Conservation (phyloP, 345 rosid species). For the Luvunga scandens region DNA sequence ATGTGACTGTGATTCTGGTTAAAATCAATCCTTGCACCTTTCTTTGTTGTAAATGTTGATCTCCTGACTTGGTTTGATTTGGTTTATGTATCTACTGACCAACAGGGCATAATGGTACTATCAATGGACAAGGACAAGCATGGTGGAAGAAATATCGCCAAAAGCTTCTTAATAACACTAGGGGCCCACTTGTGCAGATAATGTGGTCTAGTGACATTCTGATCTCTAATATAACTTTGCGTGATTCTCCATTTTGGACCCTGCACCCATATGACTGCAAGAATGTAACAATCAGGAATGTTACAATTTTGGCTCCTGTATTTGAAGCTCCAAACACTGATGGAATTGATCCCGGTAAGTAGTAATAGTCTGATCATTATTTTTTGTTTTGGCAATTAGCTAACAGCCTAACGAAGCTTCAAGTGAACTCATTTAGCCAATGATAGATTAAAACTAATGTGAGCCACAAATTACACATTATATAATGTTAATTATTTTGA, state of each 20-base stretch:
- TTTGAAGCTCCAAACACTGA: constrained; percentile 91
- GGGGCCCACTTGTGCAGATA: constrained; percentile 94
- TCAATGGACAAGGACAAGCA: constrained; percentile 90
- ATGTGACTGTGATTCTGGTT: neutral
- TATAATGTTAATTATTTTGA: neutral
- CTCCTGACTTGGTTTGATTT: constrained; percentile 1
- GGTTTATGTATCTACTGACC: constrained; percentile 5
- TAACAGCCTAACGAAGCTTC: neutral
- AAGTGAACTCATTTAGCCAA: neutral
- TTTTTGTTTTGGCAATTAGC: neutral
- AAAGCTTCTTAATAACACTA: constrained; percentile 89
- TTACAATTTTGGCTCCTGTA: constrained; percentile 84
- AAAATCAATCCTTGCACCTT: constrained; percentile 4
- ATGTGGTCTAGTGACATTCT: constrained; percentile 94
- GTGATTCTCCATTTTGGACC: constrained; percentile 96
- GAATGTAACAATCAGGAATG: constrained; percentile 66
- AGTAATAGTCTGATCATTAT: constrained; percentile 1
- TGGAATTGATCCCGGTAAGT: constrained; percentile 93
- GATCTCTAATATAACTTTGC: constrained; percentile 73
- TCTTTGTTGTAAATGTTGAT: neutral
- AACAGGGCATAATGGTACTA: constrained; percentile 93
- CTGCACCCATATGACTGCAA: constrained; percentile 98
- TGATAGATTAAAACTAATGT: neutral
- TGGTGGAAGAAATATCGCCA: constrained; percentile 98
- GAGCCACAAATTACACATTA: neutral